phyloP scores from a whole-genome alignment of 257 asterid genomes.

The Scutellaria minor region DNA sequence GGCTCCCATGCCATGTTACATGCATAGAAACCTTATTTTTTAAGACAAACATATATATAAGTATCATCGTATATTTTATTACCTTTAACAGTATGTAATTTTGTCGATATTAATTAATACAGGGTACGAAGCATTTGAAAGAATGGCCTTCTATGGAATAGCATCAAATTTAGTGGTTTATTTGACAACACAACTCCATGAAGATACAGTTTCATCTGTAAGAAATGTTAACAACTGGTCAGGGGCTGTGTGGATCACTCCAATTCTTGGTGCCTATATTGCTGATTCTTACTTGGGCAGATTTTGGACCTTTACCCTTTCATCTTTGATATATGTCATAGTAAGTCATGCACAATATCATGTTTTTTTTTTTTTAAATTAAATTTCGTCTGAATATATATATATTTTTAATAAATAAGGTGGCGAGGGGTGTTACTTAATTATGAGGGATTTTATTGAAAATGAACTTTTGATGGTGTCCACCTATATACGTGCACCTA shows the following conservation, averaged over 20 bases:
- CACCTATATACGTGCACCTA: slow-evolving; percentile 34
- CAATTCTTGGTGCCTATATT: slow-evolving; percentile 80
- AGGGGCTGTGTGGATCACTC: slow-evolving; percentile 91
- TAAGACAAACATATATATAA: too few species aligned
- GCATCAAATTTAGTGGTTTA: slow-evolving; percentile 89
- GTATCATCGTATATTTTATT: too few species aligned
- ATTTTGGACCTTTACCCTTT: slow-evolving; percentile 87
- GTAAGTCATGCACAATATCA: slow-evolving; percentile 37
- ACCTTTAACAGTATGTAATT: too few species aligned
- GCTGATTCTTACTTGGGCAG: slow-evolving; percentile 90
- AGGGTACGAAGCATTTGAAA: slow-evolving; percentile 89
- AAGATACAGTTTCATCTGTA: slow-evolving; percentile 79
- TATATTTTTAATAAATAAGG: background rate
- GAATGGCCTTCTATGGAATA: slow-evolving; percentile 93
- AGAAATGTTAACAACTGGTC: slow-evolving; percentile 92
- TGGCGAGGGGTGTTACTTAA: slow-evolving; percentile 2
- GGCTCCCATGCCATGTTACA: too few species aligned
- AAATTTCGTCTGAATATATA: background rate
- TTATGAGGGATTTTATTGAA: background rate
- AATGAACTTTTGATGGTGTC: slow-evolving; percentile 28
- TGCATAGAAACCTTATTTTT: background rate
- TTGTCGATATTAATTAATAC: background rate
- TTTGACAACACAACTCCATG: slow-evolving; percentile 82
- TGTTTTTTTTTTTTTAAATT: background rate
- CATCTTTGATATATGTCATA: slow-evolving; percentile 78